Evolutionary conservation across 2,329 filamentous ascomycete species (phyloP), one percentile per base, ranked within the genome.

Genomic region (Endocalyx cinctus): DNA sequence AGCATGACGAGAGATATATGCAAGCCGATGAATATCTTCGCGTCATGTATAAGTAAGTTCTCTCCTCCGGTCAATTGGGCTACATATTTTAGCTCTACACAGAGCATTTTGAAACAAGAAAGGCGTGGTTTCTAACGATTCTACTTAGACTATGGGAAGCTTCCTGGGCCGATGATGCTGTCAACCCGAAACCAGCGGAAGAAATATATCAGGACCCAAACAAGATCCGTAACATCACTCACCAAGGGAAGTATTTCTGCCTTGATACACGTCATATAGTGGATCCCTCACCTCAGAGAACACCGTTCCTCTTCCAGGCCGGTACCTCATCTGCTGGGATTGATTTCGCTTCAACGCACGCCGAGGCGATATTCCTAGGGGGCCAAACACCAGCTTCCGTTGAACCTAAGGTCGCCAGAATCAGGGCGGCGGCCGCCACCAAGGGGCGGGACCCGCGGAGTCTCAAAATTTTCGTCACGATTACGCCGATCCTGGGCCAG

Each of bases 21-120:
- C 71, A 76, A 40, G 77, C 76, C 0, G 73, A 80, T 34, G 77
- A 81, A 43, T 82, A 79, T 46, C 56, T 82, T 27, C 57, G 67
- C 1, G 70, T 81, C 1, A 54, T 81, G 4, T 82, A 82, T 55
- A 81, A 67, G 43, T n/a, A n/a, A n/a, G n/a, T n/a, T n/a, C n/a
- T n/a, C n/a, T n/a, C n/a, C n/a, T n/a, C n/a, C n/a, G n/a, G n/a
- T n/a, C n/a, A n/a, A n/a, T n/a, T n/a, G n/a, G n/a, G n/a, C n/a
- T n/a, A n/a, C n/a, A n/a, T n/a, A n/a, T n/a, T n/a, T n/a, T n/a
- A n/a, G n/a, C n/a, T n/a, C n/a, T n/a, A n/a, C n/a, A n/a, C n/a
- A n/a, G n/a, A n/a, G n/a, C n/a, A n/a, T n/a, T n/a, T n/a, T n/a
- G n/a, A n/a, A n/a, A n/a, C n/a, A n/a, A n/a, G n/a, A n/a, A n/a